A percentile compares a stretch with the other conserved stretches of the same genome.
phyloP scores from a whole-genome alignment of 2,329 filamentous ascomycete genomes.

The Grosmannia clavigera region DNA sequence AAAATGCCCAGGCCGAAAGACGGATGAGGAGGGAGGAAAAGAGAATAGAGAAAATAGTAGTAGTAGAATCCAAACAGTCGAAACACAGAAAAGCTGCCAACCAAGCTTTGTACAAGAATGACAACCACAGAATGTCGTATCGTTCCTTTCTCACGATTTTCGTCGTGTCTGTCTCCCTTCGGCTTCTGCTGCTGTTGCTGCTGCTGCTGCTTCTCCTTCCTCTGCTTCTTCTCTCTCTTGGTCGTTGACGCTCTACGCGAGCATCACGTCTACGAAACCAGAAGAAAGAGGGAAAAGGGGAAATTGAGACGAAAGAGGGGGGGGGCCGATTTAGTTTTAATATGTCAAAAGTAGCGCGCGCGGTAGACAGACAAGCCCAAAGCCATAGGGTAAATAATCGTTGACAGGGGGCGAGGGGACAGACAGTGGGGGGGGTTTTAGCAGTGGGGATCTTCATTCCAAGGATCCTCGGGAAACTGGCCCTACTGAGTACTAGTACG shows the following conservation, averaged over 20 bases:
- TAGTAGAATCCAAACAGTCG: not conserved
- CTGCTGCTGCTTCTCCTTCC: not conserved
- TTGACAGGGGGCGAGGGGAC: not conserved
- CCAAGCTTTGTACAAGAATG: not conserved
- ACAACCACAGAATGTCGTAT: not conserved
- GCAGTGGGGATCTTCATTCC: slow-evolving; percentile 3
- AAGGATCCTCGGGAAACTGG: not conserved
- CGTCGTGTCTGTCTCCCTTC: not conserved
- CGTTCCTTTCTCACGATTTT: not conserved
- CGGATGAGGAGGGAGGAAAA: not conserved
- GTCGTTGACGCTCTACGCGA: slow-evolving; percentile 4
- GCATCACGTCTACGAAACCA: slow-evolving; percentile 7
- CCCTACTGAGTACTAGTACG: not conserved
- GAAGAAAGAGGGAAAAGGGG: not conserved
- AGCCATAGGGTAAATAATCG: not conserved
- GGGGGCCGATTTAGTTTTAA: slow-evolving; percentile 10
- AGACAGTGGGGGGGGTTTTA: not conserved
- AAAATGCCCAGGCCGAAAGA: not conserved
- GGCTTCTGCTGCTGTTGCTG: slow-evolving; percentile 1
- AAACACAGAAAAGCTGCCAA: not conserved
- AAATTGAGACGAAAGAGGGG: slow-evolving; percentile 5
- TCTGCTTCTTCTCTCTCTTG: not conserved
- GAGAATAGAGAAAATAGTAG: not conserved
- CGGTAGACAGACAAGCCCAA: not conserved
- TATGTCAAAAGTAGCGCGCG: slow-evolving; percentile 6